Evolutionary conservation across 1,139 yeast genomes (phyloP).

Genomic region (Debaryomyces psychrophilus): DNA sequence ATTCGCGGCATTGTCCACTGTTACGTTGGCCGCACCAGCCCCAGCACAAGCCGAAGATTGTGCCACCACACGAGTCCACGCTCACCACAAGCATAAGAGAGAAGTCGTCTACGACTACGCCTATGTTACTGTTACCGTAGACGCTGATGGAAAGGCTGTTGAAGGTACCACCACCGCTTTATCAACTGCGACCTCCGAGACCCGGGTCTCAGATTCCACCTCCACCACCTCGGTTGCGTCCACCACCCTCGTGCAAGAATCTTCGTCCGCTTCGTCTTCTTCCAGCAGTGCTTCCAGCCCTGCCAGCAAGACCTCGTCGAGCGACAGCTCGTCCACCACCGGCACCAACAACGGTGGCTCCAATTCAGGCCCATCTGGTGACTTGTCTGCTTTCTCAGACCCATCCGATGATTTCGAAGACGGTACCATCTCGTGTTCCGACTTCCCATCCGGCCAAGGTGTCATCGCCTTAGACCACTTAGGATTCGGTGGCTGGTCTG

Average conservation of each 20-base stretch:
- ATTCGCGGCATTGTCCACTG: conserved; percentile 43
- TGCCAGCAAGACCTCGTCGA: conserved; percentile 23
- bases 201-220: conserved; percentile 12
- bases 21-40: conserved; percentile 53
- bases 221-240: conserved; percentile 16
- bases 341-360: conserved; percentile 16
- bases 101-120: conserved; percentile 42
- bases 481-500: conserved; percentile 75
- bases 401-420: conserved; percentile 62
- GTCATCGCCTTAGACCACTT: conserved; percentile 59
- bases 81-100: conserved; percentile 49
- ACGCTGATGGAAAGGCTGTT: conserved; percentile 36
- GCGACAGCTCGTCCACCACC: conserved; percentile 17
- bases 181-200: conserved; percentile 14
- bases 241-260: conserved; percentile 13
- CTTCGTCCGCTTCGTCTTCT: conserved; percentile 18
- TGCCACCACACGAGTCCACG: conserved; percentile 40
- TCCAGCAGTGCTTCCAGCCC: conserved; percentile 14
- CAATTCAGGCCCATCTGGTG: conserved; percentile 53
- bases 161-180: conserved; percentile 18
- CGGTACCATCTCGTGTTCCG: conserved; percentile 62
- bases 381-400: conserved; percentile 52
- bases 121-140: conserved; percentile 49
- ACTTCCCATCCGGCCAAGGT: conserved; percentile 75
- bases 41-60: conserved; percentile 39